Evolutionary conservation across 164 flowering plant genomes (phyloP).

Genomic region (Berberis thunbergii): DNA sequence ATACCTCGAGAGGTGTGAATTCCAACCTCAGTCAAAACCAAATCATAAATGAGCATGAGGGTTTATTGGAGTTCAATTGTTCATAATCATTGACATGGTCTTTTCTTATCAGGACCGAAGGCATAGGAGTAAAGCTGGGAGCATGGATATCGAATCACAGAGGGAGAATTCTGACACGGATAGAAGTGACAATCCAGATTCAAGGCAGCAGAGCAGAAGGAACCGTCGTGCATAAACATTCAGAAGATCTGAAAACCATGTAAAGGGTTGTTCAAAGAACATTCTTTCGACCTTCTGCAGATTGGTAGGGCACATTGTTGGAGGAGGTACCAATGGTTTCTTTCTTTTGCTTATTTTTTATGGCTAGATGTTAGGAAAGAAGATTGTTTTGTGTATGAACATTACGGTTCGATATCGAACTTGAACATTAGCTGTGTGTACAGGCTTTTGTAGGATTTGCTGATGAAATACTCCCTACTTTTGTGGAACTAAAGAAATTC

Average conservation of each 20-base stretch:
- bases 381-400: too few species aligned
- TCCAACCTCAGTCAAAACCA: slow-evolving; percentile 1
- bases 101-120: slow-evolving; percentile 55
- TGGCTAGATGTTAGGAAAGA: too few species aligned
- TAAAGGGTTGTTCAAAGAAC: background rate
- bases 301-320: too few species aligned
- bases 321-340: too few species aligned
- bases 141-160: slow-evolving; percentile 62
- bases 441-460: too few species aligned
- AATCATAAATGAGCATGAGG: background rate
- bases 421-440: too few species aligned
- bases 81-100: background rate
- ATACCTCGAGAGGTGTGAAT: slow-evolving; percentile 64
- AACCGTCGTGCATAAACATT: slow-evolving; percentile 9
- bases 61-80: background rate
- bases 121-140: slow-evolving; percentile 48
- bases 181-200: slow-evolving; percentile 56
- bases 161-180: slow-evolving; percentile 78
- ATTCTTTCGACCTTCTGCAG: too few species aligned
- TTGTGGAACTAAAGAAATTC: too few species aligned
- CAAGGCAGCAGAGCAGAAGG: slow-evolving; percentile 46
- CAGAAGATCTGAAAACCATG: background rate
- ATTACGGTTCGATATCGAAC: too few species aligned
- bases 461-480: too few species aligned
- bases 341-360: too few species aligned